Conservation (phyloP, 2,329 filamentous ascomycete genomes). For the Colletotrichum tamarilloi region DNA sequence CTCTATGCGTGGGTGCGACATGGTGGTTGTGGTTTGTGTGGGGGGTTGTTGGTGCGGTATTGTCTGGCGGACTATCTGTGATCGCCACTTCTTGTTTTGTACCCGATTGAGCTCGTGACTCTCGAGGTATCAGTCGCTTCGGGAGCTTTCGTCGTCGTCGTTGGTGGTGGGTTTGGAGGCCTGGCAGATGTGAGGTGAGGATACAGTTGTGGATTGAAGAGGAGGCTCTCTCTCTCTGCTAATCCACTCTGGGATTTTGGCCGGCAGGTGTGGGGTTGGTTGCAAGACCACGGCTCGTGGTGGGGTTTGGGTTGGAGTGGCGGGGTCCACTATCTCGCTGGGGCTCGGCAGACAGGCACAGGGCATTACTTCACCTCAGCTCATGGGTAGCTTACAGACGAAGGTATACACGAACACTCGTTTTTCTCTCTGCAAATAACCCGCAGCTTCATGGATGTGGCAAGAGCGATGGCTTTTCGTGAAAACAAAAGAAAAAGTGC, state of each 20-base stretch:
- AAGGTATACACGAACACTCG: background rate
- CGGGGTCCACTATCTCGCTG: conserved; percentile 11
- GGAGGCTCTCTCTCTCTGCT: conserved; percentile 24
- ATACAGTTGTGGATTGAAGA: conserved; percentile 28
- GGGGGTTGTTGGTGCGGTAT: conserved; percentile 10
- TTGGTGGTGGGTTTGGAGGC: conserved; percentile 16
- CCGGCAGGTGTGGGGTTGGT: conserved; percentile 26
- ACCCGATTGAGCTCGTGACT: background rate
- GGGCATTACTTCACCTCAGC: background rate
- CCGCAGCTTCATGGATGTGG: too few species aligned
- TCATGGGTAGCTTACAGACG: background rate
- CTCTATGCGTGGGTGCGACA: conserved; percentile 92
- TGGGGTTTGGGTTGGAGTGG: conserved; percentile 19
- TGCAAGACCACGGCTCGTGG: conserved; percentile 29
- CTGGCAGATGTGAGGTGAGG: conserved; percentile 28
- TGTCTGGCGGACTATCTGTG: conserved; percentile 10
- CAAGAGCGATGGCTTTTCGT: too few species aligned
- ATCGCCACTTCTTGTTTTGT: background rate
- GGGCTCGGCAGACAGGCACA: conserved; percentile 7
- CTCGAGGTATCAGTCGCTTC: background rate
- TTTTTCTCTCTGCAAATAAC: background rate
- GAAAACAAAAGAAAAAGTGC: too few species aligned
- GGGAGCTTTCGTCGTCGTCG: background rate
- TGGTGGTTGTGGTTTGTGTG: conserved; percentile 46
- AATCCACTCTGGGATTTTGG: conserved; percentile 34